phyloP scores from a whole-genome alignment of 2,329 filamentous ascomycete species.

The Arachnopeziza araneosa region DNA sequence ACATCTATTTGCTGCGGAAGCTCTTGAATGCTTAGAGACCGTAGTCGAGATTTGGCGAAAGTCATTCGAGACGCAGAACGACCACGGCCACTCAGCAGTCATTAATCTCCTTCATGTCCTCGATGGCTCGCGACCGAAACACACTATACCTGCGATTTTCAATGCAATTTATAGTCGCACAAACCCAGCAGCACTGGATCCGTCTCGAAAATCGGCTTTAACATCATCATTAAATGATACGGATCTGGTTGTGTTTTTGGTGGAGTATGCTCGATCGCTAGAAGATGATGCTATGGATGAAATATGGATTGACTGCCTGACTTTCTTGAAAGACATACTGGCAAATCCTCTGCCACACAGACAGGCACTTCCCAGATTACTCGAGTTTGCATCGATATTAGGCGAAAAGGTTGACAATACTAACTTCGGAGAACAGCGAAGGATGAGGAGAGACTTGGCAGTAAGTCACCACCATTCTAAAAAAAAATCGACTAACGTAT shows the following conservation, averaged over 20 bases:
- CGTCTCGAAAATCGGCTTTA: constrained; percentile 76
- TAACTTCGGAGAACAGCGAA: constrained; percentile 89
- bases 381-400: constrained; percentile 84
- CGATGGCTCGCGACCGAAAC: constrained; percentile 83
- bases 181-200: constrained; percentile 74
- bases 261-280: constrained; percentile 82
- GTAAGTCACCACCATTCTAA: constrained; percentile 46
- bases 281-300: constrained; percentile 98
- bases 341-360: constrained; percentile 92
- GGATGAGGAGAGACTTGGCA: constrained; percentile 84
- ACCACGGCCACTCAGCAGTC: constrained; percentile 55
- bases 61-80: constrained; percentile 40
- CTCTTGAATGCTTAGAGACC: constrained; percentile 88
- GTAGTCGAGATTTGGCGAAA: constrained; percentile 77
- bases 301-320: constrained; percentile 92
- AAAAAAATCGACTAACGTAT: constrained; percentile 25
- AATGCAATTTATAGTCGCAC: constrained; percentile 94
- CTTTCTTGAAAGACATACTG: constrained; percentile 83
- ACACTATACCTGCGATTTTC: constrained; percentile 89
- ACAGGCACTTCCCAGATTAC: constrained; percentile 76
- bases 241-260: constrained; percentile 81
- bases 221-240: constrained; percentile 78
- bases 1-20: constrained; percentile 87
- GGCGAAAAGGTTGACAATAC: constrained; percentile 97
- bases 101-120: constrained; percentile 86